Base-by-base conservation (phyloP, 306 rosid species). In the Urtica urens region DNA sequence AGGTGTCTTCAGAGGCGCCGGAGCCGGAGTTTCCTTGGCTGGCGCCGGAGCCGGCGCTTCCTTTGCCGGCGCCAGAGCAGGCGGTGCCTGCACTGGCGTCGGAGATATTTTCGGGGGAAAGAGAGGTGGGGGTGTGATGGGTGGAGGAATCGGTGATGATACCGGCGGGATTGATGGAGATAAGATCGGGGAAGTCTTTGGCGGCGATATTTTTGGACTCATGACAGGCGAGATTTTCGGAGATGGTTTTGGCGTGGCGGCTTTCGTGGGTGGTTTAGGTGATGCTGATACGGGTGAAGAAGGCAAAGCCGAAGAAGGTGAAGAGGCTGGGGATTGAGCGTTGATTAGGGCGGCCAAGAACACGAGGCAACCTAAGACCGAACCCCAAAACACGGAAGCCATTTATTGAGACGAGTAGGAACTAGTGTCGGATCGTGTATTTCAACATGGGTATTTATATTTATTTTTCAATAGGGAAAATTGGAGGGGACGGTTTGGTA, bases 41-140 rank as follows among this genome's bases (percentile, higher is more conserved):
- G 42, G 61, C 55, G 72, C 47, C 15, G 84, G 76, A 29, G 92
- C 54, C 16, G 87, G 87, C 14, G 79, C 65, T 46, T 23, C 53
- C 46, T 68, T 72, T n/a, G 64, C 63, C 13, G 94, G 94, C 31
- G 83, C 81, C 19, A 75, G 75, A 7, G 77, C 75, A 5, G 79
- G 79, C 40, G 94, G 78, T 51, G 78, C 51, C 55, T 66, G 57
- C 8, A 19, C 73, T 10, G 95, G 93, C 29, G 90, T 22, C 29
- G 96, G 96, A 11, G 94, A 60, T 41, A 68, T 65, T 49, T 34
- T 58, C 3, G 93, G 86, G 52, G 94, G 59, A 16, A 78, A 67
- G 38, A 51, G 23, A 40, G 80, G 72, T 30, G 80, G 72, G 12
- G 69, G 67, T 27, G 72, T 6, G 74, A 63, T 20, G 20, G 82